phyloP scores from a whole-genome alignment of 2,329 filamentous ascomycete genomes.

The Xylaria arbuscula region DNA sequence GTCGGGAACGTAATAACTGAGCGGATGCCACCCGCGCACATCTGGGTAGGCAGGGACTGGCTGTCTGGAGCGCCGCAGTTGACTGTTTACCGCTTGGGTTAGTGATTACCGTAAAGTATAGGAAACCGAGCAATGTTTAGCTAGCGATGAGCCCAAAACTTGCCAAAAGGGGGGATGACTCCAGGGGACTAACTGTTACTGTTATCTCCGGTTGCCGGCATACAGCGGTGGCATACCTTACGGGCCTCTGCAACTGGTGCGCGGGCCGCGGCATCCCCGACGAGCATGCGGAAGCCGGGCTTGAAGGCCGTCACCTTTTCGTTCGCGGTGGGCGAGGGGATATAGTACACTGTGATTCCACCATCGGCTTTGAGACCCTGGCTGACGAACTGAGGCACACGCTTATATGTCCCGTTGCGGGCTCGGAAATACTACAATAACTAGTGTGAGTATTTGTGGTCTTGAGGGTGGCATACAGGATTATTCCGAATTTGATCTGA shows the following conservation, averaged over 20 bases:
- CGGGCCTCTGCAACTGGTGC: conserved; percentile 31
- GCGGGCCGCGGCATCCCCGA: conserved; percentile 52
- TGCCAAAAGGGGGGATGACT: no score
- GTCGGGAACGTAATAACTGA: conserved; percentile 65
- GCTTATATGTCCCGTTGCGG: conserved; percentile 48
- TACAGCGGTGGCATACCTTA: conserved; percentile 55
- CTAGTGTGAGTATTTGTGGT: background rate
- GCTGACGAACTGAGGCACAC: conserved; percentile 46
- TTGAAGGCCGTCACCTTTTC: conserved; percentile 57
- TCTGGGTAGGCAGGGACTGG: conserved; percentile 60
- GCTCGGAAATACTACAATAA: conserved; percentile 42
- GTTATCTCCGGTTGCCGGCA: conserved; percentile 43
- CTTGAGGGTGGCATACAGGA: background rate
- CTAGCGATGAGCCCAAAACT: no score
- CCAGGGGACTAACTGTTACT: conserved; percentile 31
- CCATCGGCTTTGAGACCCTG: conserved; percentile 45
- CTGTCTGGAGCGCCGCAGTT: conserved; percentile 57
- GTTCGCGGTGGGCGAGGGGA: conserved; percentile 44
- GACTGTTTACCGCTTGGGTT: conserved; percentile 4
- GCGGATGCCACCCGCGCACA: conserved; percentile 61
- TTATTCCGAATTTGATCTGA: background rate
- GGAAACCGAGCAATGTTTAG: no score
- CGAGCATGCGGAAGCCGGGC: conserved; percentile 60
- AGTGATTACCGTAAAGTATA: no score
- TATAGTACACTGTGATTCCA: conserved; percentile 51